Evolutionary conservation across 345 rosid species (phyloP), one percentile per base, ranked within the genome.

Genomic region (Rhodomyrtus tomentosa): DNA sequence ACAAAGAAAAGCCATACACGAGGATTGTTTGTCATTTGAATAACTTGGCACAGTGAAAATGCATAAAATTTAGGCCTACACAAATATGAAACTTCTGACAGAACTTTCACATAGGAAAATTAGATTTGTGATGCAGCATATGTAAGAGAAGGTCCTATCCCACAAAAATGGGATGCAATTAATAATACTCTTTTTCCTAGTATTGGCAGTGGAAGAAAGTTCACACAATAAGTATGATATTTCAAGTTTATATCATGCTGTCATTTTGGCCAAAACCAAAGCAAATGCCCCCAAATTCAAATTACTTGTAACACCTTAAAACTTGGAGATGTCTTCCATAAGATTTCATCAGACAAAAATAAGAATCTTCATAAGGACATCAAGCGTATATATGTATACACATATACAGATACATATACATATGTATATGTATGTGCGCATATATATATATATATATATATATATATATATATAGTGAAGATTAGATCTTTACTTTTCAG

Each of bases 401-500:
- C n/a, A n/a, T n/a, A n/a, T n/a, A n/a, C n/a, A n/a, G n/a, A n/a
- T n/a, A n/a, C n/a, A n/a, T n/a, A n/a, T n/a, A n/a, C n/a, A n/a
- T n/a, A n/a, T n/a, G n/a, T n/a, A n/a, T n/a, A n/a, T n/a, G n/a
- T n/a, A n/a, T n/a, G n/a, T n/a, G n/a, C n/a, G n/a, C n/a, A n/a
- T n/a, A n/a, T n/a, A n/a, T n/a, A 32, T 45, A 45, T 45, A 40
- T n/a, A n/a, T n/a, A n/a, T n/a, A n/a, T n/a, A n/a, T n/a, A n/a
- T n/a, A n/a, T 40, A 40, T 40, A 40, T 4, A 40, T 38, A 40
- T 40, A n/a, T 40, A 6, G 42, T 40, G 42, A 40, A 81, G 52
- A 49, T 36, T n/a, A 29, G 55, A 52, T 22, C 84, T 96, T 92
- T 92, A 97, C 99, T 95, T 97, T 83, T 97, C 96, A 86, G 94